Percentiles rank a stretch among this genome's conserved stretches.
phyloP scores from a whole-genome alignment of 2,329 filamentous ascomycete genomes.

The Rugonectria rugulosa region DNA sequence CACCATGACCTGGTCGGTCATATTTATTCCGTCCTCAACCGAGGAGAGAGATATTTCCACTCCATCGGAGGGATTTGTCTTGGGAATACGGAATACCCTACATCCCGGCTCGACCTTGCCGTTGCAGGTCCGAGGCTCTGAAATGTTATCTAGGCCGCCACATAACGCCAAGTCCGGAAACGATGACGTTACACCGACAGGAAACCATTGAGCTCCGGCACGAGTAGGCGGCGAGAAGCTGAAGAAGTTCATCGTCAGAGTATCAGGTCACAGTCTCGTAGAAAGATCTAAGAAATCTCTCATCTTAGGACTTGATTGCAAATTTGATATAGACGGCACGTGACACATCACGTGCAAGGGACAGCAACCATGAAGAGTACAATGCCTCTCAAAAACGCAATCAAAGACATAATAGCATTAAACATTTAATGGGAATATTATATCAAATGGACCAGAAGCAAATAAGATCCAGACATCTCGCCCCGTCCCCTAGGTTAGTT shows the following conservation, averaged over 20 bases:
- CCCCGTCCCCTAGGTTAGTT: no score
- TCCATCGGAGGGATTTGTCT: conserved; percentile 45
- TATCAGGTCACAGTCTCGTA: no score
- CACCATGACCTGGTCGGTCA: conserved; percentile 69
- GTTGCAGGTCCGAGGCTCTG: conserved; percentile 47
- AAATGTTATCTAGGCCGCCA: conserved; percentile 41
- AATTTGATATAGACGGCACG: no score
- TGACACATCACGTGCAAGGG: no score
- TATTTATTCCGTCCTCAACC: conserved; percentile 42
- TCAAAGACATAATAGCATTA: no score
- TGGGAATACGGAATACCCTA: conserved; percentile 63
- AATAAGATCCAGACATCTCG: no score
- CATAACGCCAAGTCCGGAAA: conserved; percentile 60
- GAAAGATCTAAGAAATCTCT: no score
- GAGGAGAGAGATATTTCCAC: conserved; percentile 46
- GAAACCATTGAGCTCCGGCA: conserved; percentile 53
- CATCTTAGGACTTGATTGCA: no score
- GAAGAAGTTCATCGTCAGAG: conserved; percentile 41
- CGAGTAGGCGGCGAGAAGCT: conserved; percentile 24
- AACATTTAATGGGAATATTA: no score
- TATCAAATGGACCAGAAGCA: no score
- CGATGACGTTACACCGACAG: conserved; percentile 60
- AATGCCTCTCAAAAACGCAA: no score
- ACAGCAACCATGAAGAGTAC: no score
- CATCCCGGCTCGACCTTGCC: conserved; percentile 59